These are phyloP conservation scores for Skeletonema grethae DNA, from an alignment of 108 stramenopile species.

Conservation along the genomic window DNA sequence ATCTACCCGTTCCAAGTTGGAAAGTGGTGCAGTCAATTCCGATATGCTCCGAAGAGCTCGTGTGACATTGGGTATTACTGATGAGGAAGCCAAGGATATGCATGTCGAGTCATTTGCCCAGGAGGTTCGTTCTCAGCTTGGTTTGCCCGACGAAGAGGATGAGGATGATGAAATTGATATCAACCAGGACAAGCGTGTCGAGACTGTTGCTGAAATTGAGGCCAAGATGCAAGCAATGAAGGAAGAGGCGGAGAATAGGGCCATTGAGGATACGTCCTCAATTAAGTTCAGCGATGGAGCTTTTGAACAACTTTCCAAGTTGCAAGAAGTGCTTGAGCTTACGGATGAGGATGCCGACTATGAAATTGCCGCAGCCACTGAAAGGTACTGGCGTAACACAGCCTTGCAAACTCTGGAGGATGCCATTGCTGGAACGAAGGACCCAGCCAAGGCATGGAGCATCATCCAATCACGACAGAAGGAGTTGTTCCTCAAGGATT, in stretches of 20 bases:
- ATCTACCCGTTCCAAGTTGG: constrained; percentile 74
- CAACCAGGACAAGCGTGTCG: constrained; percentile 33
- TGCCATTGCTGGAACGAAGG: constrained; percentile 47
- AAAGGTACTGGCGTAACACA: constrained; percentile 67
- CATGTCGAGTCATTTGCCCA: constrained; percentile 69
- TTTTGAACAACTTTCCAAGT: constrained; percentile 62
- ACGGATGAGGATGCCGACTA: constrained; percentile 65
- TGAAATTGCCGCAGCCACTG: constrained; percentile 64
- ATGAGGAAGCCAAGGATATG: constrained; percentile 70
- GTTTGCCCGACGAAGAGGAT: constrained; percentile 49
- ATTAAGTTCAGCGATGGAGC: constrained; percentile 73
- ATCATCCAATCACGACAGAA: constrained; percentile 65
- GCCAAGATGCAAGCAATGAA: constrained; percentile 26
- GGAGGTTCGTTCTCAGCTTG: constrained; percentile 70
- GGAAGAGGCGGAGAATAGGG: constrained; percentile 25
- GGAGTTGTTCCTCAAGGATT: constrained; percentile 69
- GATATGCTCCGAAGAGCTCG: constrained; percentile 78
- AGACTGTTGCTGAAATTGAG: constrained; percentile 24
- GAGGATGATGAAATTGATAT: constrained; percentile 37
- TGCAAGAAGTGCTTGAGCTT: constrained; percentile 69
- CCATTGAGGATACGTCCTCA: constrained; percentile 30
- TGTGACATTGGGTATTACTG: constrained; percentile 71
- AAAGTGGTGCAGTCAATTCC: constrained; percentile 63
- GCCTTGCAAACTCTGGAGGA: constrained; percentile 64
- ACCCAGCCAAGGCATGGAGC: constrained; percentile 71